Conservation (phyloP, 345 rosid genomes). For the Cardamine chenopodiifolia region DNA sequence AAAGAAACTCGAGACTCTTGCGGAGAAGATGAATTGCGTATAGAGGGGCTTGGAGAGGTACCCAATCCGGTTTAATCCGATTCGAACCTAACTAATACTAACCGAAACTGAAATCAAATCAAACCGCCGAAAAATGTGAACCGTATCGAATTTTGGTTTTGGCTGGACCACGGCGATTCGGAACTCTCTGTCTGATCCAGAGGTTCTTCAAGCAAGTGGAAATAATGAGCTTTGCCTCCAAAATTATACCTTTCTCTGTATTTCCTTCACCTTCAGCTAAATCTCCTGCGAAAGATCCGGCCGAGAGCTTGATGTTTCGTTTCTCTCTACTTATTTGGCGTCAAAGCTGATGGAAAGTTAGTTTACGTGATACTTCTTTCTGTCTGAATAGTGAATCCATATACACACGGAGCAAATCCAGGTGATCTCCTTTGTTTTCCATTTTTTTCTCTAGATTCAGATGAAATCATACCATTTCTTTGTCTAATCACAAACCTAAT, state of each 20-base stretch:
- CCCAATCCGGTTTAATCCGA: background rate
- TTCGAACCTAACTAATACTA: background rate
- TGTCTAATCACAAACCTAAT: background rate
- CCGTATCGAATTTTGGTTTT: too few relatives aligned
- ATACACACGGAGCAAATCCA: conserved; percentile 17
- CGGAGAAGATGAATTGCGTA: conserved; percentile 21
- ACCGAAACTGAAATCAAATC: background rate
- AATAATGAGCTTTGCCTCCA: conserved; percentile 25
- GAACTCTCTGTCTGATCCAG: background rate
- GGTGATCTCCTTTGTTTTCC: conserved; percentile 30
- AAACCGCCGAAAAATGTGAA: background rate
- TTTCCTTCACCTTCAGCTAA: conserved; percentile 31
- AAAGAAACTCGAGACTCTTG: background rate
- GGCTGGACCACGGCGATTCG: too few relatives aligned
- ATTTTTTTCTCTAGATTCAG: conserved; percentile 26
- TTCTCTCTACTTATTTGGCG: conserved; percentile 25
- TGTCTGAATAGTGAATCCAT: conserved; percentile 9
- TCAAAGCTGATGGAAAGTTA: conserved; percentile 31
- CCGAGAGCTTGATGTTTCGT: conserved; percentile 24
- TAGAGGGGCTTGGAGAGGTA: too few relatives aligned
- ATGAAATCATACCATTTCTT: background rate
- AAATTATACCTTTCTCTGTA: conserved; percentile 24
- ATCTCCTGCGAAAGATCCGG: conserved; percentile 40
- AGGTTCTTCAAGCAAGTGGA: background rate
- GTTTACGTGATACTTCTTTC: background rate